Evolutionary conservation across 495 filamentous ascomycete genomes (phyloP).

Genomic region (Penicillium daleae): DNA sequence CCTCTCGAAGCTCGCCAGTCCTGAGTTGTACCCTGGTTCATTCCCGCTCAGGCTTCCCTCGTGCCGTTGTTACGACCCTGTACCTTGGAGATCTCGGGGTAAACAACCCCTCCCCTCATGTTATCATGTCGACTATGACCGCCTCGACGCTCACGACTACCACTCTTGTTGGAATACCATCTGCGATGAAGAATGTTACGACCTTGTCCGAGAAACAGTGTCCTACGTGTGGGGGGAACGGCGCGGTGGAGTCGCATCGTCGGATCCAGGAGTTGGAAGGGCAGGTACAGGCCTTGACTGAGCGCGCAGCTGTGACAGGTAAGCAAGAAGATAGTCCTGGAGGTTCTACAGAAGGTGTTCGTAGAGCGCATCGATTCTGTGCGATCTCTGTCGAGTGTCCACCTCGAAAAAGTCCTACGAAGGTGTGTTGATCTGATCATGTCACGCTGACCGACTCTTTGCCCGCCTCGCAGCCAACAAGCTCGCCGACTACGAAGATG

Average conservation of each 20-base stretch:
- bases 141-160: conserved; percentile 38
- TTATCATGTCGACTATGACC: conserved; percentile 38
- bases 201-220: conserved; percentile 41
- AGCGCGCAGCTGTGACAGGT: conserved; percentile 79
- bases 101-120: conserved; percentile 23
- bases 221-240: conserved; percentile 53
- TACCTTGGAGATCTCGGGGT: conserved; percentile 20
- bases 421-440: not conserved
- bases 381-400: not conserved
- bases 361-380: not conserved
- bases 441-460: conserved; percentile 18
- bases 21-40: not conserved
- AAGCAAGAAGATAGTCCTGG: conserved; percentile 27
- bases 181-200: conserved; percentile 37
- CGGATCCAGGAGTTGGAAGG: conserved; percentile 80
- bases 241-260: conserved; percentile 57
- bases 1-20: not conserved
- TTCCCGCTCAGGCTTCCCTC: not conserved
- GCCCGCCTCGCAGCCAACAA: conserved; percentile 59
- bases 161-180: conserved; percentile 38
- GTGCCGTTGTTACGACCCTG: not conserved
- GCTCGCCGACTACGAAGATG: conserved; percentile 94
- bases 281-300: conserved; percentile 72
- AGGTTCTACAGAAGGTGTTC: not conserved
- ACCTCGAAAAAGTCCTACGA: not conserved